Base-by-base conservation (phyloP, 306 rosid genomes). In the Castanospermum australe region DNA sequence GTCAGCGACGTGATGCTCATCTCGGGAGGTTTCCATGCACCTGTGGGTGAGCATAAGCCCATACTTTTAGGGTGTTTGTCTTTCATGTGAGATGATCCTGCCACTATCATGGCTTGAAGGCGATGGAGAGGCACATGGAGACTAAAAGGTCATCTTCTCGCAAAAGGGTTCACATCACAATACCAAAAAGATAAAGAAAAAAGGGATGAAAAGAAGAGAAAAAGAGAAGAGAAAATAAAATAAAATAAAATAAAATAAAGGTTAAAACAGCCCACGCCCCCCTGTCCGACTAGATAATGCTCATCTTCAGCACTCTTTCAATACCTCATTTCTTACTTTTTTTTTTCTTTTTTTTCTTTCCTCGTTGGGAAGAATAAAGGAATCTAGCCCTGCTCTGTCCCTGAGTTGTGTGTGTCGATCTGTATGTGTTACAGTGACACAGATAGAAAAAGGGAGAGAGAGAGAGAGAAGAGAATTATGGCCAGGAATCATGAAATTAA, bases 51-150 rank as follows among this genome's bases (percentile, higher is more conserved):
- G 18, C 24, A 38, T 38, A 38, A 38, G 42, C 42, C 42, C 42
- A 5, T 71, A 75, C 90, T 88, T 93, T 89, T 72, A 59, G 87
- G 90, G 79, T 75, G 75, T 95, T 91, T 91, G 97, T 95, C 98
- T 95, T 90, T 88, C 97, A 88, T 92, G 93, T 87, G 88, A 84
- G 79, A 86, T 84, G 91, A 89, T 86, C 79, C 75, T 60, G 52
- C 60, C 84, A 75, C 65, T 70, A 79, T 57, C 75, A n/a, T n/a
- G n/a, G n/a, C n/a, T n/a, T n/a, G 88, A 88, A 87, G 90, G 89
- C 78, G 97, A 92, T 90, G 87, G 91, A 83, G 91, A 89, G 84
- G 97, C 98, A 94, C 98, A 94, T 90, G 97, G 88, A 88, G 76
- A 81, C 95, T 92, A 91, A 90, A 94, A 88, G 88, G 88, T 85